Evolutionary conservation across 139 green algal genomes (phyloP), one percentile per base, ranked within the genome.

Genomic region (Chlorella sp.): DNA sequence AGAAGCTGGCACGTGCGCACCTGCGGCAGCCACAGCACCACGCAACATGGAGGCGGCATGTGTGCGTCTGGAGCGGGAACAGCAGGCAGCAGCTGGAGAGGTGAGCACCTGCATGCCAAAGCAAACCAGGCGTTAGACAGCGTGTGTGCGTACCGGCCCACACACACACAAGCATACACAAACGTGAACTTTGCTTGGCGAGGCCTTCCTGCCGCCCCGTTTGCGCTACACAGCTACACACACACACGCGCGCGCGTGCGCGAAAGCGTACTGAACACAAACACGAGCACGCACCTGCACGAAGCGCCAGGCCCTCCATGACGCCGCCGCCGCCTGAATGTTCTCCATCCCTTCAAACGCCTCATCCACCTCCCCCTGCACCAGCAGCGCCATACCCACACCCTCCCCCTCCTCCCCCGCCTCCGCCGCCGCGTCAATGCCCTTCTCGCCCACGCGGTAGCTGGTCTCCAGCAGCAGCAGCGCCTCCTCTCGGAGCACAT

Each of bases 231-330:
- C 5, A 30, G 3, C 32, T 60, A 55, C 10, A 55, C 42, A 24
- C 42, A 55, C 42, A 10, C 17, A 17, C 10, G 42, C 42, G 10
- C 42, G 42, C 42, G 42, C 42, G 10, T 55, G 17, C 17, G 42
- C 17, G 42, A 55, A n/a, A n/a, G n/a, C n/a, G n/a, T 55, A 24
- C 42, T 55, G 17, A 55, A 55, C 10, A 10, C 10, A 55, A 17
- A 55, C 42, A 10, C 42, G 17, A 17, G 22, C 34, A 30, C 50
- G 1, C 49, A 78, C 83, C 83, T 88, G 74, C 35, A 84, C 71
- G 14, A 80, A 76, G 33, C 83, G 77, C 86, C 86, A 91, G 3
- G 78, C 70, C 2, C 77, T 66, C 62, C 89, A 83, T 26, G 62
- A 82, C 3, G 74, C 73, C 6, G n/a, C 42, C 4, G 76, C 75